phyloP scores from a whole-genome alignment of 2,329 filamentous ascomycete genomes.

The Ophiognomonia clavigignenti-juglandacearum region DNA sequence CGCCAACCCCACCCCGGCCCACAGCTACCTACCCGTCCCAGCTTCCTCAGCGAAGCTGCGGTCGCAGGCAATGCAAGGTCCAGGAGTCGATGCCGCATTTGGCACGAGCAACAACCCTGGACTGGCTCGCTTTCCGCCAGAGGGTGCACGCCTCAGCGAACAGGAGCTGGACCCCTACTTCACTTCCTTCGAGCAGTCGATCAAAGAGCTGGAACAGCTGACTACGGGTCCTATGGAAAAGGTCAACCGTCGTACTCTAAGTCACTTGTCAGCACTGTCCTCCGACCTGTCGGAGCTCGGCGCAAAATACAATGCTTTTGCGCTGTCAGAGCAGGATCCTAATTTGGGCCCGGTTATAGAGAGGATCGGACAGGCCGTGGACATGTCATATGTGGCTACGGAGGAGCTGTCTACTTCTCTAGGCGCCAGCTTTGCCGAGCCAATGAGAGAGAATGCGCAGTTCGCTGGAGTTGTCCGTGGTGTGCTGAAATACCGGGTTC shows the following conservation, averaged over 20 bases:
- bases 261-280: constrained; percentile 77
- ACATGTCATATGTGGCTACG: constrained; percentile 93
- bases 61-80: constrained; percentile 37
- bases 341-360: constrained; percentile 91
- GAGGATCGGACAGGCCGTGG: constrained; percentile 87
- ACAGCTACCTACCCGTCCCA: constrained; percentile 83
- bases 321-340: constrained; percentile 84
- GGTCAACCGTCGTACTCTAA: constrained; percentile 84
- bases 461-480: constrained; percentile 91
- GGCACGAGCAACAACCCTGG: constrained; percentile 47
- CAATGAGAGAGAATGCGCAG: constrained; percentile 95
- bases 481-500: constrained; percentile 81
- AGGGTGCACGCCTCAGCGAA: constrained; percentile 71
- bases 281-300: constrained; percentile 89
- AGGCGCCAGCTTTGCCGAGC: constrained; percentile 93
- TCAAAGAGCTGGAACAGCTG: constrained; percentile 83
- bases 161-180: constrained; percentile 95
- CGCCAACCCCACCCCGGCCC: constrained; percentile 84
- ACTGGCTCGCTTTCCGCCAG: constrained; percentile 77
- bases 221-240: constrained; percentile 94
- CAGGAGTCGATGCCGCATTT: constrained; percentile 24
- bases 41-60: constrained; percentile 82
- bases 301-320: constrained; percentile 95
- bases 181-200: constrained; percentile 84
- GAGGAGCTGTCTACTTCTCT: constrained; percentile 83